These are phyloP conservation scores for Gentiana macrophylla DNA, from an alignment of 257 asterid genomes.

Conservation along the genomic window DNA sequence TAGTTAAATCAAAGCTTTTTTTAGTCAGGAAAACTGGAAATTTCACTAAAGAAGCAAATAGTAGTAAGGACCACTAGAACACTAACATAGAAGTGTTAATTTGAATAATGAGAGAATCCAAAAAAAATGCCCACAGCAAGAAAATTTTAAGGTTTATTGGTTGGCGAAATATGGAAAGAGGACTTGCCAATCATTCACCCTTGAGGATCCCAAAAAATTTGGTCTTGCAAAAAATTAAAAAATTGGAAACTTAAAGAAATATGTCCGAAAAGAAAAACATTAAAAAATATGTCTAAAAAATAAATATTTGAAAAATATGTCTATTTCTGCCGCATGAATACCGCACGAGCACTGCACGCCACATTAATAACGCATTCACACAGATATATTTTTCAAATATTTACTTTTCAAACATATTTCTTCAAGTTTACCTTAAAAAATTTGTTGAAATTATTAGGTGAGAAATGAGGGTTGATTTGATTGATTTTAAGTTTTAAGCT, in stretches of 20 bases:
- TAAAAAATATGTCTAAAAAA: too few species aligned
- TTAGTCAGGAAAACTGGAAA: neutral
- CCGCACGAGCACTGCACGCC: too few species aligned
- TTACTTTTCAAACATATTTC: too few species aligned
- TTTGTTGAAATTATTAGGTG: neutral
- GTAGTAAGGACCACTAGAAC: neutral
- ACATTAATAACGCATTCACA: too few species aligned
- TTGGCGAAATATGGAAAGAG: conserved; percentile 8
- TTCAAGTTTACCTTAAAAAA: too few species aligned
- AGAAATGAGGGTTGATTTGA: neutral
- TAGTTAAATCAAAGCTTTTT: conserved; percentile 14
- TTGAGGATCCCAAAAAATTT: conserved; percentile 12
- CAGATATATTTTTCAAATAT: too few species aligned
- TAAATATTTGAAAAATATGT: too few species aligned
- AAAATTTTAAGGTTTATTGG: conserved; percentile 29
- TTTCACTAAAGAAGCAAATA: neutral
- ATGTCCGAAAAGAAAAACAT: too few species aligned
- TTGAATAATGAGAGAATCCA: too few species aligned
- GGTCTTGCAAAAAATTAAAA: neutral
- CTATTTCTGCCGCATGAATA: rapidly evolving
- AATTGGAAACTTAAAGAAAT: too few species aligned
- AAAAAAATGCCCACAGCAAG: conserved; percentile 11
- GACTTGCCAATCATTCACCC: conserved; percentile 33
- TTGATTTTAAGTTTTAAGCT: conserved; percentile 3
- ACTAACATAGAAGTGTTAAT: neutral